Evolutionary conservation across 2,329 filamentous ascomycete genomes (phyloP).

Genomic region (Aspergillus pseudoviridinutans): DNA sequence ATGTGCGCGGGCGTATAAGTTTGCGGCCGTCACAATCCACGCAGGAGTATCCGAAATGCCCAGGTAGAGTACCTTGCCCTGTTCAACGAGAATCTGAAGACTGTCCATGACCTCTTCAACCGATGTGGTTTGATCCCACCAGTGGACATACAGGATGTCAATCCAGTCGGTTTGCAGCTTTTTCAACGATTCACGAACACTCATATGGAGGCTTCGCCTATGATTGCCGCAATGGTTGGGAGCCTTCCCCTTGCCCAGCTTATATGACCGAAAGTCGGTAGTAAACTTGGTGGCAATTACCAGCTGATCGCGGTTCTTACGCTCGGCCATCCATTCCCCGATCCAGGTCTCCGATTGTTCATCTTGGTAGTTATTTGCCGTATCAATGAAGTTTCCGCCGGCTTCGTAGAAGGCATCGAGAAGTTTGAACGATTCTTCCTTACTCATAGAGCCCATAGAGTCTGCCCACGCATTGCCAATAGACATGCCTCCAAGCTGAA

Average conservation of each 20-base stretch:
- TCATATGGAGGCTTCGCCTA: slow-evolving; percentile 40
- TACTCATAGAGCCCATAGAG: slow-evolving; percentile 62
- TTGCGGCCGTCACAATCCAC: slow-evolving; percentile 39
- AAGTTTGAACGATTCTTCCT: slow-evolving; percentile 58
- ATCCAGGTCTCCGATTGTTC: slow-evolving; percentile 63
- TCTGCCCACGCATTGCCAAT: slow-evolving; percentile 41
- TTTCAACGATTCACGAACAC: slow-evolving; percentile 41
- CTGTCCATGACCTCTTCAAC: slow-evolving; percentile 37
- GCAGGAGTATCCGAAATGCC: slow-evolving; percentile 40
- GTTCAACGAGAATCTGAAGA: slow-evolving; percentile 35
- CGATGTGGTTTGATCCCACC: slow-evolving; percentile 46
- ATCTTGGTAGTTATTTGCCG: slow-evolving; percentile 64
- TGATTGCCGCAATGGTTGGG: slow-evolving; percentile 37
- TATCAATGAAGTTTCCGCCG: slow-evolving; percentile 73
- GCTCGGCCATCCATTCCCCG: slow-evolving; percentile 66
- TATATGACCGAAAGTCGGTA: slow-evolving; percentile 49
- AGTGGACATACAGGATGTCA: slow-evolving; percentile 54
- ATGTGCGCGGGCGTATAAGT: slow-evolving; percentile 37
- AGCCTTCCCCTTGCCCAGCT: slow-evolving; percentile 36
- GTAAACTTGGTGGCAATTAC: slow-evolving; percentile 68
- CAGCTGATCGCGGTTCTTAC: slow-evolving; percentile 63
- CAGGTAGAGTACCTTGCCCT: slow-evolving; percentile 41
- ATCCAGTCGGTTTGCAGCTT: slow-evolving; percentile 53
- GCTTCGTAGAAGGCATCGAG: slow-evolving; percentile 63
- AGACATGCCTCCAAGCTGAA: slow-evolving; percentile 43